Evolutionary conservation across 2,329 filamentous ascomycete genomes (phyloP).

Genomic region (Huntiella moniliformis): DNA sequence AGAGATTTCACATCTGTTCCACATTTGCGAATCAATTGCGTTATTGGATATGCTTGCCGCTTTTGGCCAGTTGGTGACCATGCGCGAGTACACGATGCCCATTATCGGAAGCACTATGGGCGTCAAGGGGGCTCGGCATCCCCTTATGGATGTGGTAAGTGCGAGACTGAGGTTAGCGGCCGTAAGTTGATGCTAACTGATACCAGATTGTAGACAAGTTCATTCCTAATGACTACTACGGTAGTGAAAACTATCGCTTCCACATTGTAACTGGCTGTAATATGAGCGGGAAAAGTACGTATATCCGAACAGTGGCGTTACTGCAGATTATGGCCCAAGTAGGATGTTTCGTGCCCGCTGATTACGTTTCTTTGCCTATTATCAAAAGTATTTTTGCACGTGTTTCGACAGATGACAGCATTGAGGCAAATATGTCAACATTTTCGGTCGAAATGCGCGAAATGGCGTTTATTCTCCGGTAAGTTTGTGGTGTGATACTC

Average conservation of each 20-base stretch:
- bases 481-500: conserved; percentile 1
- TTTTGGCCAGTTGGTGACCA: conserved; percentile 57
- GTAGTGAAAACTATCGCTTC: conserved; percentile 61
- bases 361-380: conserved; percentile 65
- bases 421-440: conserved; percentile 80
- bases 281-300: conserved; percentile 96
- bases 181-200: neutral
- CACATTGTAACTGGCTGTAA: conserved; percentile 93
- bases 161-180: too few species aligned
- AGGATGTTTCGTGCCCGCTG: conserved; percentile 73
- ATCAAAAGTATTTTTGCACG: conserved; percentile 72
- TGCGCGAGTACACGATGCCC: conserved; percentile 41
- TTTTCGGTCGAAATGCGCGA: conserved; percentile 94
- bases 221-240: conserved; percentile 80
- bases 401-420: conserved; percentile 68
- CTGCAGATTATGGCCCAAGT: conserved; percentile 88
- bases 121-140: conserved; percentile 57
- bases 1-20: conserved; percentile 57
- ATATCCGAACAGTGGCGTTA: conserved; percentile 70
- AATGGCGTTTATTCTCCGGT: conserved; percentile 74
- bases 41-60: conserved; percentile 70
- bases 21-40: conserved; percentile 68
- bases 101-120: conserved; percentile 50
- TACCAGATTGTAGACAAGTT: conserved; percentile 33
- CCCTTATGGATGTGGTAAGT: conserved; percentile 50